Conservation (phyloP, 805 yeast species). For the Kockiozyma suomiensis region DNA sequence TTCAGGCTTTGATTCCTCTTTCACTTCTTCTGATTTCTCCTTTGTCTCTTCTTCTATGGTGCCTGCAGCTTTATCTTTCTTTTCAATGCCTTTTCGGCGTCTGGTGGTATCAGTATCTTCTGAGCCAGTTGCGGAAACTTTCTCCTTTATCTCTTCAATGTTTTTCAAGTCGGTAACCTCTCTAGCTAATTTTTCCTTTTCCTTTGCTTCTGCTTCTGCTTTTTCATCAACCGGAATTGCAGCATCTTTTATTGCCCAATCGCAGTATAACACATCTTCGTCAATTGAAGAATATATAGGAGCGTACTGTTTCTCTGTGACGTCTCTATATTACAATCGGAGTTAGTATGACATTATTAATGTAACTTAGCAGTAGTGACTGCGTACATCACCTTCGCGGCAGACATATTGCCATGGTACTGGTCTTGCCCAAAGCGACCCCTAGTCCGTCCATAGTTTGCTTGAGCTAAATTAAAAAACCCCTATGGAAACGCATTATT, state of each 20-base stretch:
- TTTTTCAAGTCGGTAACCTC: neutral
- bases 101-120: neutral
- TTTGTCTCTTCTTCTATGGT: neutral
- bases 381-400: slow-evolving; percentile 34
- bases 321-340: neutral
- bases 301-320: neutral
- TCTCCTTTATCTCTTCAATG: neutral
- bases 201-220: slow-evolving; percentile 3
- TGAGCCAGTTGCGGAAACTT: neutral
- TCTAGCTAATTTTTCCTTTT: neutral
- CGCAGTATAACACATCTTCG: neutral
- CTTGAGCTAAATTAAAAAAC: slow-evolving; percentile 27
- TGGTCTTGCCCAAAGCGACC: slow-evolving; percentile 47
- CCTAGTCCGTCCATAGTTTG: slow-evolving; percentile 26
- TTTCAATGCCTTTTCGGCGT: slow-evolving; percentile 1
- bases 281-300: neutral
- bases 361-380: neutral
- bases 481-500: slow-evolving; percentile 14
- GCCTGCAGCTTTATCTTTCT: neutral
- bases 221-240: slow-evolving; percentile 1
- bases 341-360: neutral
- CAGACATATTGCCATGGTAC: slow-evolving; percentile 46
- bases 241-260: neutral
- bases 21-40: slow-evolving; percentile 2
- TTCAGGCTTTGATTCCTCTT: neutral